Evolutionary conservation across 2,329 filamentous ascomycete genomes (phyloP).

Genomic region (Colletotrichum salicis): DNA sequence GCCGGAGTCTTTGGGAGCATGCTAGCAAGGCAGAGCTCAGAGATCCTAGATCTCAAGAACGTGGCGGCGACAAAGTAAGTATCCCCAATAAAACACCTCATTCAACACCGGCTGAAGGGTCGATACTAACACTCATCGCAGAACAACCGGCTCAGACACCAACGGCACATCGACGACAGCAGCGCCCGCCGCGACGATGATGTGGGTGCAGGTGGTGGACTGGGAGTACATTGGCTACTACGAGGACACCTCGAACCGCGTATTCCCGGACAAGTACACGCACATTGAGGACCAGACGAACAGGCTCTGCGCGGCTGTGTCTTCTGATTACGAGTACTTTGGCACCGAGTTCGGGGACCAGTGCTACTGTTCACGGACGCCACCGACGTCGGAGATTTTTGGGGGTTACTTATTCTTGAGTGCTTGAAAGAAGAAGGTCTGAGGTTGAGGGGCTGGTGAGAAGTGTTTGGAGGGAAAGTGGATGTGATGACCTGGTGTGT

Average conservation of each 20-base stretch:
- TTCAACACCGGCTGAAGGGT: no score
- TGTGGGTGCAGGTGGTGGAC: conserved; percentile 12
- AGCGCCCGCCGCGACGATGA: conserved; percentile 12
- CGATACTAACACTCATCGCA: not conserved
- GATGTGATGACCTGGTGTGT: not conserved
- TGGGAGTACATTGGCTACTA: conserved; percentile 19
- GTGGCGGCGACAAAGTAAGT: not conserved
- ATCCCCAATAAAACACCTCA: no score
- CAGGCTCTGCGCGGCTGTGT: conserved; percentile 4
- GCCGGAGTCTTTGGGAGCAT: conserved; percentile 16
- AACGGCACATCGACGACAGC: conserved; percentile 1
- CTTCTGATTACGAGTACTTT: conserved; percentile 5
- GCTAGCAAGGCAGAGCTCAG: conserved; percentile 11
- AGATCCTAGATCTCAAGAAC: conserved; percentile 11
- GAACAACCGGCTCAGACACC: conserved; percentile 1
- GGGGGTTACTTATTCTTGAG: conserved; percentile 22
- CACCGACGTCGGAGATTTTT: conserved; percentile 20
- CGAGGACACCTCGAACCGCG: conserved; percentile 20
- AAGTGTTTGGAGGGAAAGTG: not conserved
- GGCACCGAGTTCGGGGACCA: conserved; percentile 19
- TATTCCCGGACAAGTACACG: conserved; percentile 5
- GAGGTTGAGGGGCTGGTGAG: not conserved
- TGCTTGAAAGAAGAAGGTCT: conserved; percentile 22
- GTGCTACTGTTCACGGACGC: conserved; percentile 20
- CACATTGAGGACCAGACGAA: conserved; percentile 4